Percentiles rank a stretch among this genome's conserved stretches.
Evolutionary conservation across 1,284 basidiomycete genomes (phyloP).

Genomic region (Microbotryomycetes sp.): DNA sequence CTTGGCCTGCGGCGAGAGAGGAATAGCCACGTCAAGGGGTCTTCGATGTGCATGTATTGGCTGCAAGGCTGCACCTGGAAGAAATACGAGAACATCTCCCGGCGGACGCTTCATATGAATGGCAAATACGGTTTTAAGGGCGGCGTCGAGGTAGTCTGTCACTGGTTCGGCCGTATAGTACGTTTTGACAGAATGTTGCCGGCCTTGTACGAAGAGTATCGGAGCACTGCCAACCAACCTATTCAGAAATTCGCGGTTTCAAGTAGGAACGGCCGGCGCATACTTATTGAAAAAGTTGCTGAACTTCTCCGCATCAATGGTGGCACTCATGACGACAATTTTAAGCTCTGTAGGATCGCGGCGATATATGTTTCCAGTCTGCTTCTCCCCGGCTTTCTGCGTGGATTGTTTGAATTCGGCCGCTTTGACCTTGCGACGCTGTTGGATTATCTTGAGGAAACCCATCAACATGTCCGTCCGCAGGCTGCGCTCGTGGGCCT

Average conservation of each 20-base stretch:
- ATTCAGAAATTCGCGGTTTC: conserved; percentile 36
- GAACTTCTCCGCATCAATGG: conserved; percentile 89
- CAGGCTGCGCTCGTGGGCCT: conserved; percentile 93
- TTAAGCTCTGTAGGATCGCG: conserved; percentile 54
- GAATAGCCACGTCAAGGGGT: background rate
- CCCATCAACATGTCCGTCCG: conserved; percentile 92
- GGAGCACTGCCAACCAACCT: conserved; percentile 53
- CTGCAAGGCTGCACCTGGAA: conserved; percentile 56
- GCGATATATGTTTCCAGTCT: conserved; percentile 50
- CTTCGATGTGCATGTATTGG: background rate
- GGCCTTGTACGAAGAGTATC: conserved; percentile 82
- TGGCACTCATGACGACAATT: conserved; percentile 94
- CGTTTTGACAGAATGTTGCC: conserved; percentile 73
- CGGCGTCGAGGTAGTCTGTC: conserved; percentile 80
- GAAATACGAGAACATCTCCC: conserved; percentile 88
- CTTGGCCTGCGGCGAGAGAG: conserved; percentile 59
- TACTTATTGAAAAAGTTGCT: conserved; percentile 79
- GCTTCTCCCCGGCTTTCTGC: conserved; percentile 50
- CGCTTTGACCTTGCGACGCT: conserved; percentile 39
- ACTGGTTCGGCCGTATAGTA: conserved; percentile 61
- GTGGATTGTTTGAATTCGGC: conserved; percentile 40
- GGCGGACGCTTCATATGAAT: conserved; percentile 68
- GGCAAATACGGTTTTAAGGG: conserved; percentile 81
- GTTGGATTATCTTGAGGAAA: conserved; percentile 59
- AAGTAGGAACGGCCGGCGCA: background rate